A percentile compares a stretch with the other conserved stretches of the same genome.
Evolutionary conservation across 2,329 filamentous ascomycete genomes (phyloP).

Genomic region (Phyllachora maydis): DNA sequence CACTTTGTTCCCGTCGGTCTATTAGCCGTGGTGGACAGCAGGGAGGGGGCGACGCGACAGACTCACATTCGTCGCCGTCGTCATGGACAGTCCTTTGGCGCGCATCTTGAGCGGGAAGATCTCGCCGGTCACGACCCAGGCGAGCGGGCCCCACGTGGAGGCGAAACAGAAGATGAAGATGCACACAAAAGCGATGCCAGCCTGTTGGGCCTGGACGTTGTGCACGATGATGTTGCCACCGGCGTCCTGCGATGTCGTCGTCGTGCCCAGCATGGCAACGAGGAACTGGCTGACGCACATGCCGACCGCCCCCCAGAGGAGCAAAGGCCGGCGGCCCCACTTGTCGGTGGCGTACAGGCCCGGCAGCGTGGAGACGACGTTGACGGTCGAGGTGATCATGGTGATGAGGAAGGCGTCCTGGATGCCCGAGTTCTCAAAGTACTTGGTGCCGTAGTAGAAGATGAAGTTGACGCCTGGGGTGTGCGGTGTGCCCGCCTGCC

Average conservation of each 20-base stretch:
- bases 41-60: conserved; percentile 3
- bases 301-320: conserved; percentile 42
- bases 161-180: conserved; percentile 63
- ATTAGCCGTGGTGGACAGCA: conserved; percentile 1
- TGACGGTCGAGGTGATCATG: conserved; percentile 44
- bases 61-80: conserved; percentile 44
- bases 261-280: conserved; percentile 35
- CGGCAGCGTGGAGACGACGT: conserved; percentile 41
- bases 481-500: no score
- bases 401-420: conserved; percentile 32
- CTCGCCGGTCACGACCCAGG: conserved; percentile 36
- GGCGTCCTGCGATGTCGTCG: conserved; percentile 26
- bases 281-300: conserved; percentile 43
- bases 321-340: conserved; percentile 40
- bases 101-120: conserved; percentile 42
- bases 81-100: conserved; percentile 44
- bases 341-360: conserved; percentile 43
- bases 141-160: conserved; percentile 40
- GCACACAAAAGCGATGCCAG: conserved; percentile 40
- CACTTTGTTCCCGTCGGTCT: conserved; percentile 16
- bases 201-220: conserved; percentile 29
- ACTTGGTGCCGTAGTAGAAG: conserved; percentile 41
- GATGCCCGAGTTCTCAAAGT: conserved; percentile 35
- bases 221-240: conserved; percentile 27
- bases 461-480: conserved; percentile 29